These are phyloP conservation scores for Neonectria punicea DNA, from an alignment of 2,329 filamentous ascomycete genomes.

Conservation along the genomic window DNA sequence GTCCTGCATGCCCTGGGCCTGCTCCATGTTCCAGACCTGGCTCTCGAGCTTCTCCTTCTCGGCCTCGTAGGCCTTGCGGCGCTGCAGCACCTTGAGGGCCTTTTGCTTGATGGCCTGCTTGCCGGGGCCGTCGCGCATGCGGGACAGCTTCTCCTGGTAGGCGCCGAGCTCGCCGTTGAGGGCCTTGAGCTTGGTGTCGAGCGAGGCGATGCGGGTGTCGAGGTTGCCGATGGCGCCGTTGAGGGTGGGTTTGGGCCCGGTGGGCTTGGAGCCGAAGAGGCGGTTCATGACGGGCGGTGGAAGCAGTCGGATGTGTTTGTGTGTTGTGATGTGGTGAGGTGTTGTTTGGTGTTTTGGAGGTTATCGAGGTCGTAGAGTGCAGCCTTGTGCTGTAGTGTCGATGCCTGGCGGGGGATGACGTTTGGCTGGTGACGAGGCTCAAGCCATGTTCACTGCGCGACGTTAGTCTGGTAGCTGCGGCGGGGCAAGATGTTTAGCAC, in stretches of 20 bases:
- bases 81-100: slow-evolving; percentile 91
- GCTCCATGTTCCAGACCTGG: slow-evolving; percentile 99
- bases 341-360: neutral
- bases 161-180: slow-evolving; percentile 89
- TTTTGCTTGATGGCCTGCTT: slow-evolving; percentile 94
- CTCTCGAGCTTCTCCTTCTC: slow-evolving; percentile 94
- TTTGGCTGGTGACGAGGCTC: slow-evolving; percentile 31
- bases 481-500: slow-evolving; percentile 8
- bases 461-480: slow-evolving; percentile 1
- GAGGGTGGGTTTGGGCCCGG: slow-evolving; percentile 89
- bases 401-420: slow-evolving; percentile 41
- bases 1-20: slow-evolving; percentile 97
- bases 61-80: slow-evolving; percentile 91
- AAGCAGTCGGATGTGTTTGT: neutral
- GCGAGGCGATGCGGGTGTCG: slow-evolving; percentile 82
- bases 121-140: slow-evolving; percentile 95
- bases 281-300: slow-evolving; percentile 79
- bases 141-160: slow-evolving; percentile 87
- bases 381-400: slow-evolving; percentile 19
- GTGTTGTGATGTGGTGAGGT: neutral
- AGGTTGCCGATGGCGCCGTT: slow-evolving; percentile 85
- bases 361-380: neutral
- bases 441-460: neutral
- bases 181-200: slow-evolving; percentile 94
- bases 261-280: slow-evolving; percentile 89